A percentile compares a stretch with the other conserved stretches of the same genome.
Conservation (phyloP, 306 rosid genomes). For the Lupinus albus region DNA sequence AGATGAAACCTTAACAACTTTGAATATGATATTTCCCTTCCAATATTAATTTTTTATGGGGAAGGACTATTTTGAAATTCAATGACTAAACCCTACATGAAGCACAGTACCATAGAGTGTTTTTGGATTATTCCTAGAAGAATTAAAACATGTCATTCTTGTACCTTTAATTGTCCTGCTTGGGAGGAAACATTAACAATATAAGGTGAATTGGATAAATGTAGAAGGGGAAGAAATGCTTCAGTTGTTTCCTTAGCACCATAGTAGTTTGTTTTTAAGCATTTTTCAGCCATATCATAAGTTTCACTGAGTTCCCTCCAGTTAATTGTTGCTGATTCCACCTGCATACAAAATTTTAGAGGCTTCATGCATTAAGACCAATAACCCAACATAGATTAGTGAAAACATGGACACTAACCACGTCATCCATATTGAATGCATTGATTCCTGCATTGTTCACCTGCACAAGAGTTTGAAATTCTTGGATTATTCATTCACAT, state of each 20-base stretch:
- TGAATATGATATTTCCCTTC: too few species aligned
- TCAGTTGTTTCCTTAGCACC: slow-evolving; percentile 59
- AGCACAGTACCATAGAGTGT: too few species aligned
- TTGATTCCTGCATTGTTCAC: slow-evolving; percentile 60
- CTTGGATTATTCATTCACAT: slow-evolving; percentile 11
- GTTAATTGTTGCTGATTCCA: slow-evolving; percentile 35
- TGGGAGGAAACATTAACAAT: slow-evolving; percentile 64
- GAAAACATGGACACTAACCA: slow-evolving; percentile 34
- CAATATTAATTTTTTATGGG: too few species aligned
- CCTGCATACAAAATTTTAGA: slow-evolving; percentile 33
- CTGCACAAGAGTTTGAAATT: slow-evolving; percentile 37
- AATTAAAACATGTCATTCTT: not conserved
- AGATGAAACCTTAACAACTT: too few species aligned
- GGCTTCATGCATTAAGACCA: not conserved
- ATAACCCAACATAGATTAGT: not conserved
- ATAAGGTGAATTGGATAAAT: slow-evolving; percentile 56
- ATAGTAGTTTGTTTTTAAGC: slow-evolving; percentile 57
- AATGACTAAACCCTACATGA: too few species aligned
- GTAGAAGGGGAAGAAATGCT: slow-evolving; percentile 65
- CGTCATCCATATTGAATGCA: slow-evolving; percentile 41
- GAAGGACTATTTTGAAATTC: too few species aligned
- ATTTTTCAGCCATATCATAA: slow-evolving; percentile 50
- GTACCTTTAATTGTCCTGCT: slow-evolving; percentile 48
- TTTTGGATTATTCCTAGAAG: too few species aligned
- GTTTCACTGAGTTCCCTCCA: slow-evolving; percentile 43